Conservation (phyloP, 805 yeast species). For the Ogataea salicorniae region DNA sequence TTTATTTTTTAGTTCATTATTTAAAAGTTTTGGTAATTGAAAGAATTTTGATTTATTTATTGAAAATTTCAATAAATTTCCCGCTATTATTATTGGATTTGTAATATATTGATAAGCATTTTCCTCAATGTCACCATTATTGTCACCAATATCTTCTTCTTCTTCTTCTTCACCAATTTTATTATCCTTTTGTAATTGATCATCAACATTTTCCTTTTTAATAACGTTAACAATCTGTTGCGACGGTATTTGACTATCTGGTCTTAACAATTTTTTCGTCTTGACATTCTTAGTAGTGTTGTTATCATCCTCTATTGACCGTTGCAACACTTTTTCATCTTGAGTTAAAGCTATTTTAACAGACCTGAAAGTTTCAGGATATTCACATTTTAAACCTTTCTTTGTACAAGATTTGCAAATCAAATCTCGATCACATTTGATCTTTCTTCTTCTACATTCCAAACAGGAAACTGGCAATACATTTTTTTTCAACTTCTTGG, state of each 20-base stretch:
- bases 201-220: too few relatives aligned
- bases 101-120: background rate
- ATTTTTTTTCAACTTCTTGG: slow-evolving; percentile 1
- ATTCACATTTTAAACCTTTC: slow-evolving; percentile 34
- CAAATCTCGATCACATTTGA: slow-evolving; percentile 30
- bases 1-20: slow-evolving; percentile 1
- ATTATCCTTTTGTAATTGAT: too few relatives aligned
- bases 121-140: background rate
- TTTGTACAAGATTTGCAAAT: slow-evolving; percentile 40
- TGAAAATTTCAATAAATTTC: slow-evolving; percentile 1
- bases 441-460: slow-evolving; percentile 30
- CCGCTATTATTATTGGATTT: slow-evolving; percentile 4
- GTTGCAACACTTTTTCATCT: background rate
- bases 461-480: slow-evolving; percentile 29
- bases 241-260: too few relatives aligned
- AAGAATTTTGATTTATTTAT: slow-evolving; percentile 2
- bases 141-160: background rate
- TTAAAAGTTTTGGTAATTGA: slow-evolving; percentile 11
- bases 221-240: too few relatives aligned
- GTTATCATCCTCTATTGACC: background rate
- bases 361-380: slow-evolving; percentile 42
- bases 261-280: too few relatives aligned
- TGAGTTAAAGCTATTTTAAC: slow-evolving; percentile 23
- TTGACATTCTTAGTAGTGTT: too few relatives aligned
- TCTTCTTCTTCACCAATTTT: too few relatives aligned